Evolutionary conservation across 169 alveolate species (phyloP), one percentile per base, ranked within the genome.

Genomic region (Toxoplasma gondii): DNA sequence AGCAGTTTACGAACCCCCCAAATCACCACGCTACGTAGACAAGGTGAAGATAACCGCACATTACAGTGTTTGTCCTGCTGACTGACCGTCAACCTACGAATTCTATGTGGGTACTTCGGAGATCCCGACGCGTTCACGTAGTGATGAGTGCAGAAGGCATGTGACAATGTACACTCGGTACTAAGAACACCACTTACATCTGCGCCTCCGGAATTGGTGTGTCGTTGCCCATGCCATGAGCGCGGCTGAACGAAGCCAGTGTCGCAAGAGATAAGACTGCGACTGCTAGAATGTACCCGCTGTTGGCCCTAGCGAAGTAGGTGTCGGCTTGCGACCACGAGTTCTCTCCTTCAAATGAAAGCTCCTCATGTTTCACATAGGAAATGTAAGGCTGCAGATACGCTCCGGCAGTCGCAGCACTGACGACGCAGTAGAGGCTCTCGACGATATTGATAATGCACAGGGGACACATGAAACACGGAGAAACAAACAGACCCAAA

Each of bases 401-500:
- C 29, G 88, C 78, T 27, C 58, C 87, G 0, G 93, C 81, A 12
- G 83, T 69, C 44, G 67, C 86, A n/a, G 91, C 58, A 24, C 88
- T 74, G 19, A 80, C 70, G 31, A 81, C 84, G 67, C 90, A 80
- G 67, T n/a, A 91, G 39, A 78, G 45, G n/a, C 83, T 38, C 49
- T 91, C 88, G 36, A 80, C 43, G 58, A 86, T 74, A 34, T 88
- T 86, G 43, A 91, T 38, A n/a, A 91, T 80, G 83, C 94, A 91
- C 45, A 91, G 91, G n/a, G 94, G 94, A 31, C 90, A 80, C 36
- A 91, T 38, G 83, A 91, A 91, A 22, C 86, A 43, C 45, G 91
- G 54, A 45, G 91, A 39, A 27, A 91, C 83, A 41, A 91, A 91
- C 16, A 91, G 58, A 7, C 94, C 94, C 9, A 91, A 45, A 1